Evolutionary conservation across 78 protist genomes (phyloP).

Genomic region (Anaeramoeba flamelloides): DNA sequence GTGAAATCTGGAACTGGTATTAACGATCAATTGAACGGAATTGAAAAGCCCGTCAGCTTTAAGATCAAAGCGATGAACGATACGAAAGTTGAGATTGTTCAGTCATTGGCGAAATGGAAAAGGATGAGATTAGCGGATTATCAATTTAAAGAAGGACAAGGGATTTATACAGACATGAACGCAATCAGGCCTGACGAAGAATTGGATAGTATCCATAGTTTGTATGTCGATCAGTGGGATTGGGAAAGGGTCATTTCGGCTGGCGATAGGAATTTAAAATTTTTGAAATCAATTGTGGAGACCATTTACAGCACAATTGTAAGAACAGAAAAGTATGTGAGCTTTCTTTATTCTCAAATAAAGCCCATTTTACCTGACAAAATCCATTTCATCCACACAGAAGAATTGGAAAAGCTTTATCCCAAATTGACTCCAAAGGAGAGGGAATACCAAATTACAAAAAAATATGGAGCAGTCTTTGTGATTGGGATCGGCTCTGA

Average conservation of each 20-base stretch:
- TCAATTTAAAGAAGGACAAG: background rate
- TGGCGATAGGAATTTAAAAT: background rate
- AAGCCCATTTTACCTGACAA: conserved; percentile 2
- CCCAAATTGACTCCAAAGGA: conserved; percentile 16
- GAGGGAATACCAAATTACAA: conserved; percentile 5
- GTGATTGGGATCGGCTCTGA: conserved; percentile 9
- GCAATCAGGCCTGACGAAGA: conserved; percentile 12
- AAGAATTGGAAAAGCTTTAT: background rate
- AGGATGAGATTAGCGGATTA: conserved; percentile 1
- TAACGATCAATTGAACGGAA: conserved; percentile 11
- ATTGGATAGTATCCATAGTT: conserved; percentile 10
- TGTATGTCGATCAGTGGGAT: conserved; percentile 20
- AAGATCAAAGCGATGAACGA: background rate
- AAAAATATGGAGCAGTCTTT: conserved; percentile 18
- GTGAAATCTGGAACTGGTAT: too few species aligned
- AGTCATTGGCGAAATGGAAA: conserved; percentile 19
- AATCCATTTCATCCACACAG: background rate
- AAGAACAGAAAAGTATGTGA: conserved; percentile 7
- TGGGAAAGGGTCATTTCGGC: background rate
- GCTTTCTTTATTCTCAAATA: background rate
- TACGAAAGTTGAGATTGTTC: conserved; percentile 3
- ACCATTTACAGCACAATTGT: conserved; percentile 6
- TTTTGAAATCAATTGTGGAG: conserved; percentile 3
- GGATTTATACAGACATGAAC: conserved; percentile 12
- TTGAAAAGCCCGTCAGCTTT: conserved; percentile 11